Percentiles rank a stretch among this genome's conserved stretches.
Conservation (phyloP, 75 land plant genomes). For the Isoetes taiwanensis region DNA sequence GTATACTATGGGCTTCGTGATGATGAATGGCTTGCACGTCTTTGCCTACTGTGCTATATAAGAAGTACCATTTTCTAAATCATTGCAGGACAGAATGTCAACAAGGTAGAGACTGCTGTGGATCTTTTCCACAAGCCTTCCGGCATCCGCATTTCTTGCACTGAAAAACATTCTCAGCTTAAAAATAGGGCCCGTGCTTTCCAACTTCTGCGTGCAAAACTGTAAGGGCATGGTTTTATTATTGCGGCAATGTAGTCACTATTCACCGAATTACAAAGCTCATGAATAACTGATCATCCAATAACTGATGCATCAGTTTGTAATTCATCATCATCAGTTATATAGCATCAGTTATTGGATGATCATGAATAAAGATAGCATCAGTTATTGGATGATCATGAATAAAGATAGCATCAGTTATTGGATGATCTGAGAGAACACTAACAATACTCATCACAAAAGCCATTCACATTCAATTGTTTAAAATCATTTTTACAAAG, state of each 20-base stretch:
- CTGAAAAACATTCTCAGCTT: conserved; percentile 90
- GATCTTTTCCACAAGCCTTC: conserved; percentile 91
- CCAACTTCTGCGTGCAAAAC: conserved; percentile 83
- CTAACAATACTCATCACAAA: too few species aligned
- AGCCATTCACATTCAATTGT: background rate
- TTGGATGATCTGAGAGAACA: too few species aligned
- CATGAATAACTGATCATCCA: too few species aligned
- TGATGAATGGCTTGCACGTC: background rate
- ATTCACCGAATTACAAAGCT: too few species aligned
- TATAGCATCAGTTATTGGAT: too few species aligned
- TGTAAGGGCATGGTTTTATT: conserved; percentile 35
- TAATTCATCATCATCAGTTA: too few species aligned
- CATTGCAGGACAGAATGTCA: conserved; percentile 90
- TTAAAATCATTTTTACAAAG: too few species aligned
- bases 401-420: too few species aligned
- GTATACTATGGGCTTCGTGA: background rate
- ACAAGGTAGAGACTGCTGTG: conserved; percentile 98
- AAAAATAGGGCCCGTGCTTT: conserved; percentile 76
- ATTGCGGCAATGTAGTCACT: too few species aligned
- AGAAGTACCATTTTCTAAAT: background rate
- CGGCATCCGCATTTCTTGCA: conserved; percentile 94
- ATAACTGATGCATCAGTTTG: too few species aligned
- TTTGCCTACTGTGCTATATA: background rate
- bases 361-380: too few species aligned
- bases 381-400: too few species aligned